Percentiles rank a stretch among this genome's conserved stretches.
These are phyloP conservation scores for Epichloe gansuensis DNA, from an alignment of 2,329 filamentous ascomycete species.

Conservation along the genomic window DNA sequence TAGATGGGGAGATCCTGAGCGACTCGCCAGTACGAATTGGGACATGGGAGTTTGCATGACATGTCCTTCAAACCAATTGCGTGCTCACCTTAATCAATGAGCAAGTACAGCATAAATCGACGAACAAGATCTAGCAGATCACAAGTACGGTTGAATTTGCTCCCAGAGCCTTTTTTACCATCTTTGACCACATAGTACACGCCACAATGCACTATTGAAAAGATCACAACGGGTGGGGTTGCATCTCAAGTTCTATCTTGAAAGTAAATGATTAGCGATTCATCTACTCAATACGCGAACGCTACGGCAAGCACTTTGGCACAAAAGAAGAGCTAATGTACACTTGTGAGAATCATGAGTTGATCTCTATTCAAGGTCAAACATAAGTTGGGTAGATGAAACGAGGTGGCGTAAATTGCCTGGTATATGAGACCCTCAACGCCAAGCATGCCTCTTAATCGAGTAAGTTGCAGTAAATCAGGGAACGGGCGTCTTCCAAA, in stretches of 20 bases:
- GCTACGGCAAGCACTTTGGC: neutral
- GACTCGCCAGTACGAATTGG: conserved; percentile 33
- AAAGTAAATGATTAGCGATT: neutral
- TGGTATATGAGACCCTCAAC: conserved; percentile 8
- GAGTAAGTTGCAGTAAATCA: neutral
- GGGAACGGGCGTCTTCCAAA: neutral
- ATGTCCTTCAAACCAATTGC: neutral
- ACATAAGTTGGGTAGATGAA: neutral
- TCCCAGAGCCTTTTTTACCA: neutral
- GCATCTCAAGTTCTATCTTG: no score
- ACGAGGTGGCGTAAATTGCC: conserved; percentile 2
- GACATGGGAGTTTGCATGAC: conserved; percentile 25
- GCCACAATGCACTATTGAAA: neutral
- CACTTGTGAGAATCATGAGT: neutral
- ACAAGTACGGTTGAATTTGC: neutral
- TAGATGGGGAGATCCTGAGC: conserved; percentile 41
- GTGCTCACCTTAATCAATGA: neutral
- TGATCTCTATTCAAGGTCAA: neutral
- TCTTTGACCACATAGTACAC: neutral
- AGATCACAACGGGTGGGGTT: no score
- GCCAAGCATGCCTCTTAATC: conserved; percentile 3
- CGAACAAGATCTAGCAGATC: neutral
- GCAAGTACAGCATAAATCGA: neutral
- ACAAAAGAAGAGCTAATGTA: neutral
- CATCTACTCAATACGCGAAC: neutral